These are phyloP conservation scores for Cladobotryum mycophilum DNA, from an alignment of 2,329 filamentous ascomycete species.

Conservation along the genomic window DNA sequence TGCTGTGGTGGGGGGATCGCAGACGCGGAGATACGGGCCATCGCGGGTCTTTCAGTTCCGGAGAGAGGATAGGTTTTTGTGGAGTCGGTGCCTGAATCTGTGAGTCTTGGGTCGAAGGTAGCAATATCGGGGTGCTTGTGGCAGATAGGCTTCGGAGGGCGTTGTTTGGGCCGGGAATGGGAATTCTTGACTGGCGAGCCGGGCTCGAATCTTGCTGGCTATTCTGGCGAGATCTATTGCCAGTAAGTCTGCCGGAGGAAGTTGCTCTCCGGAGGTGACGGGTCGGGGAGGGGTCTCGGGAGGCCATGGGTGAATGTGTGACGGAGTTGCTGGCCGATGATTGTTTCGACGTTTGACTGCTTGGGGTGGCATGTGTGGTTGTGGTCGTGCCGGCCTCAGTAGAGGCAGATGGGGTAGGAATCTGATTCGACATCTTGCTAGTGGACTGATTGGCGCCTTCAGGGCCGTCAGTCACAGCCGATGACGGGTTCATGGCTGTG, in stretches of 20 bases:
- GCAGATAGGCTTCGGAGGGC: slow-evolving; percentile 64
- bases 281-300: slow-evolving; percentile 44
- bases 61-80: slow-evolving; percentile 50
- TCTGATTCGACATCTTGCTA: slow-evolving; percentile 14
- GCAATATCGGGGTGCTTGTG: slow-evolving; percentile 59
- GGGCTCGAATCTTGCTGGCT: slow-evolving; percentile 60
- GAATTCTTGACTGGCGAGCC: slow-evolving; percentile 44
- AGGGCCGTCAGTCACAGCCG: slow-evolving; percentile 12
- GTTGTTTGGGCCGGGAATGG: slow-evolving; percentile 50
- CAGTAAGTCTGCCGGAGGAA: slow-evolving; percentile 29
- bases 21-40: slow-evolving; percentile 75
- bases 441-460: slow-evolving; percentile 15
- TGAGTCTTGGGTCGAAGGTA: slow-evolving; percentile 54
- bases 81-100: slow-evolving; percentile 56
- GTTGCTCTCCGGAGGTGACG: slow-evolving; percentile 32
- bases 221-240: slow-evolving; percentile 56
- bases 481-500: slow-evolving; percentile 26
- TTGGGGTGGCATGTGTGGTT: slow-evolving; percentile 17
- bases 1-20: slow-evolving; percentile 63
- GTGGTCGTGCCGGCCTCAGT: slow-evolving; percentile 8
- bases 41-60: slow-evolving; percentile 53
- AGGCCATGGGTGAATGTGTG: slow-evolving; percentile 31
- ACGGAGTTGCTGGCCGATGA: slow-evolving; percentile 32
- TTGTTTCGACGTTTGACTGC: slow-evolving; percentile 28
- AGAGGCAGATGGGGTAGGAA: slow-evolving; percentile 8